Conservation (phyloP, 768 basidiomycete species). For the Termitomyces sp. region DNA sequence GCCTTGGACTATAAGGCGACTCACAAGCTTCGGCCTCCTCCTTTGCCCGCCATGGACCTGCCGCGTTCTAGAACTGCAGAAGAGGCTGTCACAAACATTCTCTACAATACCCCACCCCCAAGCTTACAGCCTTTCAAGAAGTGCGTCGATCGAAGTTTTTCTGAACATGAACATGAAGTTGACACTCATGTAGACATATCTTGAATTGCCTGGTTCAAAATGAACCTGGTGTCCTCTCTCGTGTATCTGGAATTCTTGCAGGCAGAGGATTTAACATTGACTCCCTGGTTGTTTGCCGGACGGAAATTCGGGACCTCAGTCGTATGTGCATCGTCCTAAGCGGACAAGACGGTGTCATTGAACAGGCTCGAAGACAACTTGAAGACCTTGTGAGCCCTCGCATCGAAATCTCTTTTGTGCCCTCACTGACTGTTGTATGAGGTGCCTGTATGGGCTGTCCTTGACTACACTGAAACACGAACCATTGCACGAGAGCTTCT, state of each 20-base stretch:
- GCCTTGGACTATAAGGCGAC: conserved; percentile 88
- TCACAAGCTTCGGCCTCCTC: conserved; percentile 74
- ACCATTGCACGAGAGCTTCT: conserved; percentile 92
- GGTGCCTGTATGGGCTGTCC: conserved; percentile 99
- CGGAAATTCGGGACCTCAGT: conserved; percentile 94
- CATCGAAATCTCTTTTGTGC: not conserved
- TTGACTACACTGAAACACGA: conserved; percentile 94
- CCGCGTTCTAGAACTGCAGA: conserved; percentile 84
- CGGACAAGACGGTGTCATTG: conserved; percentile 97
- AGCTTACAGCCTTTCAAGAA: conserved; percentile 92
- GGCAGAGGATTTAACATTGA: conserved; percentile 99
- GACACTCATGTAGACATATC: conserved; percentile 63
- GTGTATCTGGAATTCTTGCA: conserved; percentile 96
- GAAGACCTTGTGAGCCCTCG: conserved; percentile 82
- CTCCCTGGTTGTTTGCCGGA: conserved; percentile 96
- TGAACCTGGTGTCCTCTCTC: conserved; percentile 98
- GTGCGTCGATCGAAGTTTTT: conserved; percentile 39
- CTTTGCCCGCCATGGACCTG: conserved; percentile 82
- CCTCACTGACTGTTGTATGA: conserved; percentile 27
- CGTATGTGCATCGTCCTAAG: conserved; percentile 97
- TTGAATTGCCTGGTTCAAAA: conserved; percentile 99
- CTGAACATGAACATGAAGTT: not conserved
- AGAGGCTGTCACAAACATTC: conserved; percentile 95
- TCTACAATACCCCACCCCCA: conserved; percentile 94
- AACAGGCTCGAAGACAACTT: conserved; percentile 93